phyloP scores from a whole-genome alignment of 192 early-diverging fungal species.

The Oehlia diaphana region DNA sequence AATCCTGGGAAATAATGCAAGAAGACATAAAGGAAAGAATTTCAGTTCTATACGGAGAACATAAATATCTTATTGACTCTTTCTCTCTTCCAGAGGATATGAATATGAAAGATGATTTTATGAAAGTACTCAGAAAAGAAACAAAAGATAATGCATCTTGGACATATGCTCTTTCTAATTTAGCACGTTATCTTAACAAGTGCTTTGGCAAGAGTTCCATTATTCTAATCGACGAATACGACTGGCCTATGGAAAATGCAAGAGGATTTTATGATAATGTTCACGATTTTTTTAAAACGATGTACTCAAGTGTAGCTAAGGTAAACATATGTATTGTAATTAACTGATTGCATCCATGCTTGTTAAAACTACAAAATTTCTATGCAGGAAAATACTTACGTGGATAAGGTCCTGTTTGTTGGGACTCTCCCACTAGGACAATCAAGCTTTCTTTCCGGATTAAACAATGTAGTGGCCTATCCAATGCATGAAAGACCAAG shows the following conservation, averaged over 20 bases:
- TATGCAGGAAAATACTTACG: background rate
- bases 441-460: slow-evolving; percentile 7
- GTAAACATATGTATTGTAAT: background rate
- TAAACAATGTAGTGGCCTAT: background rate
- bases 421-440: background rate
- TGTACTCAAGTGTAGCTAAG: slow-evolving; percentile 17
- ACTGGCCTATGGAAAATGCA: slow-evolving; percentile 22
- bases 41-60: slow-evolving; percentile 9
- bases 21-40: background rate
- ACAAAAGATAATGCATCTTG: background rate
- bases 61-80: background rate
- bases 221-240: slow-evolving; percentile 30
- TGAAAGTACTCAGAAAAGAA: background rate
- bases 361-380: background rate
- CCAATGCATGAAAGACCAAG: slow-evolving; percentile 1
- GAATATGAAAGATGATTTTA: background rate
- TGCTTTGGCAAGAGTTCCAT: slow-evolving; percentile 2
- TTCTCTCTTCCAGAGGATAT: too few species aligned
- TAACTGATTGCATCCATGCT: too few species aligned
- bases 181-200: slow-evolving; percentile 1
- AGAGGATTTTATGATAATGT: slow-evolving; percentile 1
- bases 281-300: slow-evolving; percentile 8
- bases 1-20: slow-evolving; percentile 9
- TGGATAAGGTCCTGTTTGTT: background rate
- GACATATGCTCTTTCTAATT: background rate